Percentiles rank a stretch among this genome's conserved stretches.
Evolutionary conservation across 176 grass and related monocot species (phyloP).

Genomic region (Bolboschoenus planiculmis): DNA sequence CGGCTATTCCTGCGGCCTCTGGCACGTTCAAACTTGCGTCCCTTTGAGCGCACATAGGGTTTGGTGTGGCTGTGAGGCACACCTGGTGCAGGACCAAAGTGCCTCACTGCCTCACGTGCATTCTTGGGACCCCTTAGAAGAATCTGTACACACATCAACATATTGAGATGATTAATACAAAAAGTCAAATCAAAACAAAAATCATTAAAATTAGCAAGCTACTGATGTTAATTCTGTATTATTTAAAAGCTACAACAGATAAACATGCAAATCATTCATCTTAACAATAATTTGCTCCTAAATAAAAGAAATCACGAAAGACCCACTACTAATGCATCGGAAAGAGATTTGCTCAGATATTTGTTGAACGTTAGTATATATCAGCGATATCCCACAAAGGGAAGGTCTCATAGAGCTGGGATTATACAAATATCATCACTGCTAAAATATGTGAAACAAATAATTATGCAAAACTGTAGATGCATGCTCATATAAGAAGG

Average conservation of each 20-base stretch:
- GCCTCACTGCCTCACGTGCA: conserved; percentile 70
- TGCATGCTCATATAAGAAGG: background rate
- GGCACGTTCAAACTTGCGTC: conserved; percentile 69
- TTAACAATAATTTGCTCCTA: background rate
- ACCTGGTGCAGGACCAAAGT: conserved; percentile 69
- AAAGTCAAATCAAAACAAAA: background rate
- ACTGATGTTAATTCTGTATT: background rate
- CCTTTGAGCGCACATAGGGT: conserved; percentile 68
- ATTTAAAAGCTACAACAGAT: background rate
- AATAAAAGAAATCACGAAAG: background rate
- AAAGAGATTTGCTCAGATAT: conserved; percentile 40
- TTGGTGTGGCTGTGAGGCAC: conserved; percentile 78
- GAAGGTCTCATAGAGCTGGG: conserved; percentile 83
- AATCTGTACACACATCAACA: conserved; percentile 21
- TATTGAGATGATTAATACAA: background rate
- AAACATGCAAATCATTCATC: background rate
- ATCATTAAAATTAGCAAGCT: background rate
- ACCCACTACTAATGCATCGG: background rate
- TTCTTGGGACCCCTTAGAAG: conserved; percentile 77
- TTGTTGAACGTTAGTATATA: conserved; percentile 40
- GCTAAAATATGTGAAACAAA: background rate
- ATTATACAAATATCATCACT: conserved; percentile 35
- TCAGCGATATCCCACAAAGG: conserved; percentile 56
- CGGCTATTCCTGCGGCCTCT: conserved; percentile 69
- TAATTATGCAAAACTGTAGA: background rate